Evolutionary conservation across 2,329 filamentous ascomycete species (phyloP), one percentile per base, ranked within the genome.

Genomic region (Trichoderma oligosporum): DNA sequence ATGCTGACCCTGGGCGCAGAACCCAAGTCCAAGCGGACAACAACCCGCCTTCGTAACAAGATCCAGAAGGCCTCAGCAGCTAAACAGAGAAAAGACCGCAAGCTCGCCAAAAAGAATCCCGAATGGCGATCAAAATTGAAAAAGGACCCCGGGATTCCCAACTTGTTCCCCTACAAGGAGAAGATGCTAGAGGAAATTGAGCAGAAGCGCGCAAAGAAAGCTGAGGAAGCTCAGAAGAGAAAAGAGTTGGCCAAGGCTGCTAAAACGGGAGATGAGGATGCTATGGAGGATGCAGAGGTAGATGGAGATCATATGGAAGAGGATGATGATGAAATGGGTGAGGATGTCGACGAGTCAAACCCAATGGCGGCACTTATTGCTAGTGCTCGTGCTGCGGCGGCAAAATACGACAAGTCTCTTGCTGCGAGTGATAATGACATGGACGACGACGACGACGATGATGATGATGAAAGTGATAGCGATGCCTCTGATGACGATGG

Each of bases 111-210:
- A 79, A 91, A 96, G 84, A 96, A 97, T 73, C 93, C 94, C 31
- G 85, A 96, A 89, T 97, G 94, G 91, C 85, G 89, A 65, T 92
- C 91, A 59, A 89, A 91, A 73, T 72, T 96, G 65, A 97, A 97
- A 83, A 99, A 97, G 78, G 94, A 99, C 68, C 94, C 93, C 22
- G 94, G 94, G 47, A 97, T 99, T 61, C 94, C 94, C 38, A 99
- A 97, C 70, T 77, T 97, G 33, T 99, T 97, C 76, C 94, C 94
- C 1, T 97, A 94, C 81, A 99, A 99, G 78, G 92, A 97, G 73
- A 92, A 88, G 79, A 83, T 99, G 25, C 82, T 99, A 31, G 85
- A 92, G 58, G 91, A 99, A 74, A 95, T 99, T 66, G 94, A 99
- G 76, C 90, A 96, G 75, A 87, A 84, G 66, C 88, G 88, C 69